A percentile compares a stretch with the other conserved stretches of the same genome.
Conservation (phyloP, 192 early-diverging fungal species). For the Dispira simplex region DNA sequence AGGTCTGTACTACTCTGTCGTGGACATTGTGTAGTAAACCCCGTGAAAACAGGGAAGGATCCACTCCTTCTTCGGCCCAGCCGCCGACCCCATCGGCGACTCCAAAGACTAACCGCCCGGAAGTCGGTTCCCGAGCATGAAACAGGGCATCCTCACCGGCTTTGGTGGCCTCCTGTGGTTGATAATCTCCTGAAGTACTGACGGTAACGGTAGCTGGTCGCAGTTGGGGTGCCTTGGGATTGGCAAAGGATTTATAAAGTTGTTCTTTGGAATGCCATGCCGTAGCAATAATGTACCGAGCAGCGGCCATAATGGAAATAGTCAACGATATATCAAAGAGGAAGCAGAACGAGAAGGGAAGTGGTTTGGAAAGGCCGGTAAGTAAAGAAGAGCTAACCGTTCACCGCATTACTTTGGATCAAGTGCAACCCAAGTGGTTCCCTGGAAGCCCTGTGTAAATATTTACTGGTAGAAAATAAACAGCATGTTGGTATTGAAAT, state of each 20-base stretch:
- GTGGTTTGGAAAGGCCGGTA: too few species aligned
- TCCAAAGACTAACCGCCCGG: conserved; percentile 1
- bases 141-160: conserved; percentile 8
- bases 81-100: conserved; percentile 10
- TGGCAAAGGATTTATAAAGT: not conserved
- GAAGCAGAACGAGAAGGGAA: too few species aligned
- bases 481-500: too few species aligned
- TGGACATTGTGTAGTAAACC: not conserved
- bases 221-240: not conserved
- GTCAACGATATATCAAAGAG: too few species aligned
- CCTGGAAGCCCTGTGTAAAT: too few species aligned
- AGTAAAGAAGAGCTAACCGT: too few species aligned
- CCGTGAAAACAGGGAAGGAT: conserved; percentile 4
- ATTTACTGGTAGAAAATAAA: too few species aligned
- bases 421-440: too few species aligned
- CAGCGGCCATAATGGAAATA: not conserved
- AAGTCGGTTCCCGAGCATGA: not conserved
- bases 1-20: not conserved
- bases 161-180: not conserved
- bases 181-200: not conserved
- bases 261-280: conserved; percentile 11
- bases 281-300: not conserved
- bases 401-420: too few species aligned
- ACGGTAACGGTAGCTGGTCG: too few species aligned
- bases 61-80: conserved; percentile 8